phyloP scores from a whole-genome alignment of 2,329 filamentous ascomycete genomes.

The Mycosphaerella sp. region DNA sequence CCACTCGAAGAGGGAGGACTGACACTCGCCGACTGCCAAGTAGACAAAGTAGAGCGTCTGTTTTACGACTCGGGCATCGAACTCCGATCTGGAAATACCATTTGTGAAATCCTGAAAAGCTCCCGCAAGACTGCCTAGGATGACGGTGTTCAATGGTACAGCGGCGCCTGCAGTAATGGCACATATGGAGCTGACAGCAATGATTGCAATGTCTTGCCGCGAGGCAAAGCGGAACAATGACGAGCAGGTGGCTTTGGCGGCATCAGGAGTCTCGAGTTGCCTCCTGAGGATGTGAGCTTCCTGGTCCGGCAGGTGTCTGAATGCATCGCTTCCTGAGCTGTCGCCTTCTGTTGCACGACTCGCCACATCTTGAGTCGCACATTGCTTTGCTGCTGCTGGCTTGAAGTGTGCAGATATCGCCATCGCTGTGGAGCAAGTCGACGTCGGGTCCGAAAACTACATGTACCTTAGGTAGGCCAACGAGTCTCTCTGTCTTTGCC shows the following conservation, averaged over 20 bases:
- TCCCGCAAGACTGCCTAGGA: slow-evolving; percentile 55
- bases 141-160: slow-evolving; percentile 35
- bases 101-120: slow-evolving; percentile 21
- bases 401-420: not conserved
- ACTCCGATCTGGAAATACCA: slow-evolving; percentile 46
- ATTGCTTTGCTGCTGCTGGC: not conserved
- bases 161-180: slow-evolving; percentile 24
- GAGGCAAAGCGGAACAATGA: slow-evolving; percentile 14
- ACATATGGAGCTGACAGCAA: slow-evolving; percentile 32
- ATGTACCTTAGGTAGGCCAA: too few relatives aligned
- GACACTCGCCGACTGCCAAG: slow-evolving; percentile 65
- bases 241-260: slow-evolving; percentile 3
- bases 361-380: not conserved
- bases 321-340: not conserved
- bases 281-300: slow-evolving; percentile 7
- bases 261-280: slow-evolving; percentile 4
- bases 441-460: too few relatives aligned
- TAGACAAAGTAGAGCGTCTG: slow-evolving; percentile 78
- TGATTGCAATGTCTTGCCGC: slow-evolving; percentile 31
- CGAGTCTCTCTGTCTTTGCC: too few relatives aligned
- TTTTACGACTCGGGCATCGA: slow-evolving; percentile 53
- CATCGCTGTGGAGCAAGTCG: not conserved
- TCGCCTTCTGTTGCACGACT: not conserved
- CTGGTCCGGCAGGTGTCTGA: slow-evolving; percentile 5
- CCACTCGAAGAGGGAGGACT: not conserved